Evolutionary conservation across 805 yeast species (phyloP).

Genomic region (Schwanniomyces sp.): DNA sequence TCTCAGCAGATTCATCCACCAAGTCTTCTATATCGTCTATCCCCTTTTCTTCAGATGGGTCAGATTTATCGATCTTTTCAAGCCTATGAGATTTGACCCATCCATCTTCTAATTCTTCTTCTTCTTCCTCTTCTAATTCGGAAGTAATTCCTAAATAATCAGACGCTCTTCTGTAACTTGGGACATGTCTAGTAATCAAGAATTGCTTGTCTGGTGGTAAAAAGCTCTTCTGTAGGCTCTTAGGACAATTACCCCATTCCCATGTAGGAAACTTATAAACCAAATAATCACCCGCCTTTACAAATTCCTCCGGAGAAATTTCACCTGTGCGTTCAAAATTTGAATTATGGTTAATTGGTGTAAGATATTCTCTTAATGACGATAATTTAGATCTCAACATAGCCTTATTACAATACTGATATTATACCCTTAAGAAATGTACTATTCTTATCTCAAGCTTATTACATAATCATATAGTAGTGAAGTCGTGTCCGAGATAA

Average conservation of each 20-base stretch:
- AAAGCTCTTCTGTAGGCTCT: slow-evolving; percentile 53
- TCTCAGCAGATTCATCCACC: slow-evolving; percentile 44
- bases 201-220: slow-evolving; percentile 86
- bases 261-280: slow-evolving; percentile 94
- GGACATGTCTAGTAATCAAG: slow-evolving; percentile 85
- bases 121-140: slow-evolving; percentile 34
- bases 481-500: background rate
- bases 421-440: background rate
- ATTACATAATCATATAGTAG: background rate
- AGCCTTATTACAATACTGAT: background rate
- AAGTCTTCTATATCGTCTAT: slow-evolving; percentile 47
- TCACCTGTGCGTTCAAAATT: slow-evolving; percentile 86
- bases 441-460: background rate
- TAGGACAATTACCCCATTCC: slow-evolving; percentile 66
- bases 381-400: slow-evolving; percentile 71
- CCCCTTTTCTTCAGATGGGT: slow-evolving; percentile 9
- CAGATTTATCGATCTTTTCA: slow-evolving; percentile 20
- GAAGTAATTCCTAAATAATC: slow-evolving; percentile 47
- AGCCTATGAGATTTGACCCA: slow-evolving; percentile 47
- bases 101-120: slow-evolving; percentile 49
- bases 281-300: slow-evolving; percentile 89
- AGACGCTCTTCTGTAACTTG: slow-evolving; percentile 73
- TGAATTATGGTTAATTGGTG: slow-evolving; percentile 87
- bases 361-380: slow-evolving; percentile 85
- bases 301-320: slow-evolving; percentile 94